Evolutionary conservation across 2,329 filamentous ascomycete genomes (phyloP).

Genomic region (Capronia coronata): DNA sequence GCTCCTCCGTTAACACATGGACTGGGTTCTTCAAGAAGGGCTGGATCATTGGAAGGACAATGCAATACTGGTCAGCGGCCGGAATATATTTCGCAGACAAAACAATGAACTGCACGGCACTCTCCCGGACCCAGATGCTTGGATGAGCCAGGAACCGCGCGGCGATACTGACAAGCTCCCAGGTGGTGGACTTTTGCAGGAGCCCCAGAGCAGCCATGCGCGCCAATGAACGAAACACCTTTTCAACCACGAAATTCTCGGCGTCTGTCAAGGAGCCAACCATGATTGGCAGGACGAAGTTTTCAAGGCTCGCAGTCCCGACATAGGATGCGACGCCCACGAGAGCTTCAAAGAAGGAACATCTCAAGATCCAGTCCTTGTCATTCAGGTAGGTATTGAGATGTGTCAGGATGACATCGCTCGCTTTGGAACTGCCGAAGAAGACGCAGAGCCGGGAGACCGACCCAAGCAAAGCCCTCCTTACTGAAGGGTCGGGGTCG

Average conservation of each 20-base stretch:
- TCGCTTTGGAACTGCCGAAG: constrained; percentile 84
- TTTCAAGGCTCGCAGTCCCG: constrained; percentile 80
- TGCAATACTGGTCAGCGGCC: constrained; percentile 72
- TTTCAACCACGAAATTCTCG: constrained; percentile 90
- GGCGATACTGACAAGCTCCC: constrained; percentile 80
- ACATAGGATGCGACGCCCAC: constrained; percentile 88
- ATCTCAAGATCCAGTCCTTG: constrained; percentile 91
- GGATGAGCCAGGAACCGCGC: constrained; percentile 86
- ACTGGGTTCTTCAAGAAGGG: constrained; percentile 74
- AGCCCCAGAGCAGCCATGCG: constrained; percentile 83
- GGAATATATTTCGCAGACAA: constrained; percentile 69
- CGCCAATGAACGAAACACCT: constrained; percentile 78
- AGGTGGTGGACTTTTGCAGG: constrained; percentile 74
- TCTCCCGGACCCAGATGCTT: constrained; percentile 90
- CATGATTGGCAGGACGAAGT: constrained; percentile 94
- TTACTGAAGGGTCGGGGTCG: constrained; percentile 76
- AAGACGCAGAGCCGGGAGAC: constrained; percentile 91
- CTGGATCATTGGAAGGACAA: constrained; percentile 70
- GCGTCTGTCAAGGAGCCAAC: constrained; percentile 86
- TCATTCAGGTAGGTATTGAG: constrained; percentile 97
- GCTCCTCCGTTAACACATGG: constrained; percentile 63
- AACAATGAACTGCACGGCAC: constrained; percentile 75
- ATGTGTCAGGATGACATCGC: constrained; percentile 93
- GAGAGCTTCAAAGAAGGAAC: constrained; percentile 91
- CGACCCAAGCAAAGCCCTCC: constrained; percentile 82